Percentiles rank a stretch among this genome's conserved stretches.
phyloP scores from a whole-genome alignment of 352 stramenopile genomes.

The Phytopythium sindhum region DNA sequence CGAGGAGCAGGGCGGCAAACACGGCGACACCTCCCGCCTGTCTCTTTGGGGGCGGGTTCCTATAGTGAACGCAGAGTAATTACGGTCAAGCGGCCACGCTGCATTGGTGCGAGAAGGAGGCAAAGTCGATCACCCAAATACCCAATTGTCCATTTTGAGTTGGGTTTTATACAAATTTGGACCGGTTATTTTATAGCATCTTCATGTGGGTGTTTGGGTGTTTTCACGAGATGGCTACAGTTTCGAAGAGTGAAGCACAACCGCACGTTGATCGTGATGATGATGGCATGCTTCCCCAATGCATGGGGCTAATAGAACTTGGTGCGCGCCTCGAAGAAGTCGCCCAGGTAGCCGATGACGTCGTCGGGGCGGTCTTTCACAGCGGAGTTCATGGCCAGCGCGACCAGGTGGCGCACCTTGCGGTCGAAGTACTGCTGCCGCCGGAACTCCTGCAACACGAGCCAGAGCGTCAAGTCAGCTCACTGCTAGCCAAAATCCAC shows the following conservation, averaged over 20 bases:
- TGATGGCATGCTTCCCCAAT: background rate
- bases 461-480: background rate
- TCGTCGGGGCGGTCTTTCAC: constrained; percentile 63
- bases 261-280: too few species aligned
- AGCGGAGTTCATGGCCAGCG: constrained; percentile 54
- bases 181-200: too few species aligned
- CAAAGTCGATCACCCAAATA: too few species aligned
- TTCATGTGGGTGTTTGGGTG: background rate
- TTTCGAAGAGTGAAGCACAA: too few species aligned
- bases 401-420: constrained; percentile 70
- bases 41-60: background rate
- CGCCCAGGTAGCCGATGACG: constrained; percentile 43
- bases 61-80: too few species aligned
- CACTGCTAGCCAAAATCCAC: background rate
- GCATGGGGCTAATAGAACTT: constrained; percentile 47
- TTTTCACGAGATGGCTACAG: background rate
- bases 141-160: too few species aligned
- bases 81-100: too few species aligned
- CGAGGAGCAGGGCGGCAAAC: background rate
- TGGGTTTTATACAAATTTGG: too few species aligned
- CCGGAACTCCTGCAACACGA: constrained; percentile 43
- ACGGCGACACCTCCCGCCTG: background rate
- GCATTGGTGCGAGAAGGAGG: too few species aligned
- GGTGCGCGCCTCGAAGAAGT: constrained; percentile 66
- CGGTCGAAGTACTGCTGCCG: constrained; percentile 73